phyloP scores from a whole-genome alignment of 176 grass and related monocot genomes.

The Musa acuminata region DNA sequence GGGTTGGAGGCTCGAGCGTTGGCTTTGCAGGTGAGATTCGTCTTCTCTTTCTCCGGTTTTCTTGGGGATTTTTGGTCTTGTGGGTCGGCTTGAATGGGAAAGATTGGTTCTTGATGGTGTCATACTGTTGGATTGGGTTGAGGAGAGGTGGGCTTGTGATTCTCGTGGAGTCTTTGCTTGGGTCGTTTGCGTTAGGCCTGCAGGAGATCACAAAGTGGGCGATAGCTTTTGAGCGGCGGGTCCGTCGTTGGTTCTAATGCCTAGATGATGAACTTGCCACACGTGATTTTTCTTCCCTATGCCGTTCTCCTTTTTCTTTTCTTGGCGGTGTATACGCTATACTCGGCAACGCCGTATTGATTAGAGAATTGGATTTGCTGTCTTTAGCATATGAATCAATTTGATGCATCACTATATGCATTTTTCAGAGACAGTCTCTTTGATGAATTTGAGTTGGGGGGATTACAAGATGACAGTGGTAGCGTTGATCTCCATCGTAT shows the following conservation, averaged over 20 bases:
- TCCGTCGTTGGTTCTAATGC: background rate
- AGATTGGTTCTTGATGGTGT: background rate
- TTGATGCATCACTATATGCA: constrained; percentile 8
- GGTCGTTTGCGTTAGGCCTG: background rate
- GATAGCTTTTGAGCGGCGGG: background rate
- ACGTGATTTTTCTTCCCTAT: background rate
- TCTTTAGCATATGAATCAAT: background rate
- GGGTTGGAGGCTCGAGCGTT: background rate
- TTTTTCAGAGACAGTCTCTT: background rate
- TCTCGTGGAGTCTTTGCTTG: background rate
- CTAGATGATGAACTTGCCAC: background rate
- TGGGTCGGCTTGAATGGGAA: background rate
- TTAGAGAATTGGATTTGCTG: too few relatives aligned
- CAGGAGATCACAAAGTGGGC: background rate
- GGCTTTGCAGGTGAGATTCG: background rate
- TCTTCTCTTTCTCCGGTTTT: background rate
- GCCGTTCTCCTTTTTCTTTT: background rate
- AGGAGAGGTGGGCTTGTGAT: background rate
- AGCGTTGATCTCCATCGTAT: background rate
- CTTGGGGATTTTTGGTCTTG: background rate
- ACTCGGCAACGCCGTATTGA: too few relatives aligned
- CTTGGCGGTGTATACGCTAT: too few relatives aligned
- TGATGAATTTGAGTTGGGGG: constrained; percentile 44
- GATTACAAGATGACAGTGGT: constrained; percentile 22
- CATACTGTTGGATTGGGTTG: background rate